Base-by-base conservation (phyloP, 306 rosid genomes). In the Bauhinia variegata region DNA sequence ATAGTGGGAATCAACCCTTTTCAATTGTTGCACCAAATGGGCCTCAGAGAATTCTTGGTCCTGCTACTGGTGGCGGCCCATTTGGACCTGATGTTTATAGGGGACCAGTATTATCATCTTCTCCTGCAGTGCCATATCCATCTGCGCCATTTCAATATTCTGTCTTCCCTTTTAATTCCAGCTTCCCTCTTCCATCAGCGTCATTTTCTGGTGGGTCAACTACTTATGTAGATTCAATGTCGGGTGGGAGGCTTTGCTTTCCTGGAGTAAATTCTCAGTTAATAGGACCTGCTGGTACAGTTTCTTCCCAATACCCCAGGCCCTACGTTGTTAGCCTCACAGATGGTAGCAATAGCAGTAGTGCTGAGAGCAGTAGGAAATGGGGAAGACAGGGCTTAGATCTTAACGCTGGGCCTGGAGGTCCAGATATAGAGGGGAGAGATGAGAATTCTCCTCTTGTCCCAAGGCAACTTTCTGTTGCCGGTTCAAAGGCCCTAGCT, bases 381-480 rank as follows among this genome's bases (percentile, higher is more conserved):
- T 75, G 90, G 96, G 79, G 81, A 69, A 85, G 86, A 23, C 96
- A 86, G 59, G 85, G 87, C 31, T 71, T 89, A 60, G 92, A 89
- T 63, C 90, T 89, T 50, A 86, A 89, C 70, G 83, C 90, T 2
- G 96, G 96, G 42, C 96, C 96, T 62, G 86, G 89, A 47, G 78
- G 73, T 69, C 75, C 78, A 50, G 91, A 86, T 8, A 8, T 73
- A 10, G 96, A 84, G 47, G 85, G 88, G 68, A 86, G 88, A 79
- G 92, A 86, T 63, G 90, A 78, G 55, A 65, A 17, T 30, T 58
- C 64, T 0, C 53, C 83, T 53, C 76, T 74, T 36, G 65, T 58
- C 66, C 74, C 75, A 2, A 75, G 88, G 80, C 92, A 84, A 72
- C 80, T 76, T 28, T 67, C 90, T 68, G 83, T 86, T 82, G 75